phyloP scores from a whole-genome alignment of 2,329 filamentous ascomycete genomes.

The Colletotrichum ledebouriae region DNA sequence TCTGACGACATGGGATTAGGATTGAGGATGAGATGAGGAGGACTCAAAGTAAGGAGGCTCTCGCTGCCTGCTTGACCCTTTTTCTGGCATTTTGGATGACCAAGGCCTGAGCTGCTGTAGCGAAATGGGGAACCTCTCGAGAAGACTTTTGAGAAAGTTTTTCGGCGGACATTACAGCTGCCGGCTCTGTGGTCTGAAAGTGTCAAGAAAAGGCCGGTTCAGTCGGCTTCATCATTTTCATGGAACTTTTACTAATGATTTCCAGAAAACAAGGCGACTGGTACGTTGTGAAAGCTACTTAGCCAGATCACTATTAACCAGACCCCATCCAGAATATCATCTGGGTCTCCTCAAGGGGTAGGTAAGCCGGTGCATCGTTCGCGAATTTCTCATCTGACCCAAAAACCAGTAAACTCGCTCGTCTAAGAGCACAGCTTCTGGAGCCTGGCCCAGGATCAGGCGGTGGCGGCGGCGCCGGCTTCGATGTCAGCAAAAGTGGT shows the following conservation, averaged over 20 bases:
- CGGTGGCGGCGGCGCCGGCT: slow-evolving; percentile 83
- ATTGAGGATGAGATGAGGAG: slow-evolving; percentile 99
- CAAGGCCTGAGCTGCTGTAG: too few relatives aligned
- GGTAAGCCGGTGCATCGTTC: slow-evolving; percentile 44
- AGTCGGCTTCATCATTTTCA: background rate
- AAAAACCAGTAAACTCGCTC: slow-evolving; percentile 85
- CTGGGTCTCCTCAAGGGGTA: slow-evolving; percentile 97
- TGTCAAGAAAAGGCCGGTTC: background rate
- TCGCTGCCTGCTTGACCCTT: background rate
- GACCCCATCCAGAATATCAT: slow-evolving; percentile 83
- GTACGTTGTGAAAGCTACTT: slow-evolving; percentile 65
- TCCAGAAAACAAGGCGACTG: slow-evolving; percentile 97
- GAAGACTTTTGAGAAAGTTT: too few relatives aligned
- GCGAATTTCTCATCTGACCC: background rate
- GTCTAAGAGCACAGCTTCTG: slow-evolving; percentile 91
- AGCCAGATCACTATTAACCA: slow-evolving; percentile 13
- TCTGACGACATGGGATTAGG: slow-evolving; percentile 64
- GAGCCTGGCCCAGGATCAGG: slow-evolving; percentile 88
- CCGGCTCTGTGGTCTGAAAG: background rate
- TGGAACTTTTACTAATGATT: slow-evolving; percentile 47
- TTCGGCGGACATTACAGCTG: too few relatives aligned
- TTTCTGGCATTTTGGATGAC: background rate
- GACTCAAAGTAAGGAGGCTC: slow-evolving; percentile 85
- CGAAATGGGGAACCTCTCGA: too few relatives aligned
- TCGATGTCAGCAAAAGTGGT: slow-evolving; percentile 94